These are phyloP conservation scores for Casuarina cunninghamiana DNA, from an alignment of 306 rosid species.

Conservation along the genomic window DNA sequence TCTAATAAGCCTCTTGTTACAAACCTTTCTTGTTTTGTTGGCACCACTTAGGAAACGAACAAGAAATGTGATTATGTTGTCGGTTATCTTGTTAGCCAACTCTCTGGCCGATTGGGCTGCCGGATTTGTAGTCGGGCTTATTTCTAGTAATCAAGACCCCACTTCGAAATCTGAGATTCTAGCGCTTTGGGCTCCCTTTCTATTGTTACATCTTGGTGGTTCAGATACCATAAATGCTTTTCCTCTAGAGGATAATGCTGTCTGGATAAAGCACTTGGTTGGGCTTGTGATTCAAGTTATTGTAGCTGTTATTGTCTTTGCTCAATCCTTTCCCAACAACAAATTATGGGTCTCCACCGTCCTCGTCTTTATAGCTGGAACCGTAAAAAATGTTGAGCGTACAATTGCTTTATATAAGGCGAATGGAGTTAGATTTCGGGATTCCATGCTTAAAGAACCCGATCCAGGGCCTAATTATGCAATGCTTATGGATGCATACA, in stretches of 20 bases:
- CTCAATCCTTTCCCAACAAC: not conserved
- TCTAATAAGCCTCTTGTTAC: too few species aligned
- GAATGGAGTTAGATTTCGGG: not conserved
- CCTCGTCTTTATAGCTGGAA: not conserved
- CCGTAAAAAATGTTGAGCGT: not conserved
- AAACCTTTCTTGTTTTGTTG: too few species aligned
- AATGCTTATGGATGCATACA: not conserved
- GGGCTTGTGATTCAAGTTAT: not conserved
- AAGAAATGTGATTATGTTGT: too few species aligned
- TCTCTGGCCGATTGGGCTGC: not conserved
- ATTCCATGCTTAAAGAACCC: not conserved
- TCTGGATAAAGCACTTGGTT: not conserved
- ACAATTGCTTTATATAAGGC: not conserved
- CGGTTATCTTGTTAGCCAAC: too few species aligned
- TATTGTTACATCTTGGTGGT: not conserved
- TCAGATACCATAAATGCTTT: not conserved
- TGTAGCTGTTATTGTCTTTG: not conserved
- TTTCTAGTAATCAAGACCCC: too few species aligned
- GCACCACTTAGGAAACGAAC: too few species aligned
- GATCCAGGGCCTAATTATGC: slow-evolving; percentile 23
- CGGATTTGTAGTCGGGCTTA: too few species aligned
- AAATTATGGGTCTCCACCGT: not conserved
- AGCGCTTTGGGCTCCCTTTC: slow-evolving; percentile 1
- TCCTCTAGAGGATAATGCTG: not conserved
- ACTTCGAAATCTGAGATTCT: too few species aligned